These are phyloP conservation scores for Phytophthora tubulina DNA, from an alignment of 352 stramenopile species.

Conservation along the genomic window DNA sequence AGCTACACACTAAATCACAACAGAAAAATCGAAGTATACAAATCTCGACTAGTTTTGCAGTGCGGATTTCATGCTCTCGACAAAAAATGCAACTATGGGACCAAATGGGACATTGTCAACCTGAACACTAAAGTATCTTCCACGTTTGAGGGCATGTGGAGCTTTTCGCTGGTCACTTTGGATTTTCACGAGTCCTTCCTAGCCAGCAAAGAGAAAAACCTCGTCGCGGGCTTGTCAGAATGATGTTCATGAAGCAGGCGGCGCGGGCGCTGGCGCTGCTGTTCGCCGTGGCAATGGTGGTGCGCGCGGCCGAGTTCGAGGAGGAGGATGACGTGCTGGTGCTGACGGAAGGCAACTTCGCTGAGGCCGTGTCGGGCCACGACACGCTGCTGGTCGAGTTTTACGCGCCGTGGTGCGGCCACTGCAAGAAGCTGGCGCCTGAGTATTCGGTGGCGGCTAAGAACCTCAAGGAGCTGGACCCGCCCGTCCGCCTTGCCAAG, in stretches of 20 bases:
- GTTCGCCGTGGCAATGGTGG: constrained; percentile 56
- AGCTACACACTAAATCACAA: not conserved
- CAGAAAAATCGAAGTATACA: not conserved
- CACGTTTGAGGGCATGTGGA: not conserved
- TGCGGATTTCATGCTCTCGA: constrained; percentile 13
- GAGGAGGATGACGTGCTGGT: constrained; percentile 93
- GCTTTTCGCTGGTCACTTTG: constrained; percentile 42
- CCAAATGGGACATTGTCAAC: not conserved
- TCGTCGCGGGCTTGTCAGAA: constrained; percentile 20
- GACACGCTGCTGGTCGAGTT: constrained; percentile 94
- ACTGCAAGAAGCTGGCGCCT: constrained; percentile 94
- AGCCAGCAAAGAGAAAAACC: constrained; percentile 24
- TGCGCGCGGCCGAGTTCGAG: constrained; percentile 64
- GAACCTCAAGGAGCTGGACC: constrained; percentile 82
- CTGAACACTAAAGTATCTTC: constrained; percentile 12
- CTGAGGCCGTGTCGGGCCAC: constrained; percentile 84
- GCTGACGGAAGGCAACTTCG: constrained; percentile 93
- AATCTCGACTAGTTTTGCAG: not conserved
- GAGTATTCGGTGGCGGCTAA: constrained; percentile 91
- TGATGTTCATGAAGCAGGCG: constrained; percentile 75
- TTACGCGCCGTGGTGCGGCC: constrained; percentile 95
- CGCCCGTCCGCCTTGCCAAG: constrained; percentile 85
- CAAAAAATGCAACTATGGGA: not conserved
- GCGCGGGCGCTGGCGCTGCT: constrained; percentile 57
- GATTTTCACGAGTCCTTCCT: constrained; percentile 48